Evolutionary conservation across 768 basidiomycete species (phyloP).

Genomic region (Kwoniella dendrophila): DNA sequence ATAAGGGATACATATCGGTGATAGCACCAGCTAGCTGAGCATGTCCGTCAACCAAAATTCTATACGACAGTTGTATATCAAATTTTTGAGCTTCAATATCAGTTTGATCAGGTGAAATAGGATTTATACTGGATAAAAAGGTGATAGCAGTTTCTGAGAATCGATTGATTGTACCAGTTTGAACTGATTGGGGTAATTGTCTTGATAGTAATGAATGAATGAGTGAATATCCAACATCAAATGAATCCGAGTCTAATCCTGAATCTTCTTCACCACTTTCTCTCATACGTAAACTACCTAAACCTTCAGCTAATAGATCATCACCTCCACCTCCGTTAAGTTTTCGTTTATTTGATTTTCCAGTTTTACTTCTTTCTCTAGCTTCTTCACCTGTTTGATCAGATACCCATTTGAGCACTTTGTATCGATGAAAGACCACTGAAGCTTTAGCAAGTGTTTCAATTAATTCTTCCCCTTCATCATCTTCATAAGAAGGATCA

Average conservation of each 20-base stretch:
- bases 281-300: slow-evolving; percentile 27
- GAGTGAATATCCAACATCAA: slow-evolving; percentile 40
- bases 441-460: slow-evolving; percentile 32
- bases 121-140: slow-evolving; percentile 68
- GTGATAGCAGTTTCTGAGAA: slow-evolving; percentile 66
- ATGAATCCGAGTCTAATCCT: slow-evolving; percentile 25
- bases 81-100: slow-evolving; percentile 60
- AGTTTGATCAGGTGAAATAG: slow-evolving; percentile 57
- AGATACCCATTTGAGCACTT: slow-evolving; percentile 34
- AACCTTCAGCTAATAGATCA: slow-evolving; percentile 35
- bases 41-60: slow-evolving; percentile 68
- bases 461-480: slow-evolving; percentile 36
- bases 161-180: slow-evolving; percentile 53
- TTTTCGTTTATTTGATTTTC: slow-evolving; percentile 23
- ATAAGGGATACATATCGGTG: slow-evolving; percentile 75
- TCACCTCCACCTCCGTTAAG: slow-evolving; percentile 22
- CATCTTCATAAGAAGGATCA: slow-evolving; percentile 29
- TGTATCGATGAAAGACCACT: slow-evolving; percentile 38
- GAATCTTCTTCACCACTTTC: slow-evolving; percentile 18
- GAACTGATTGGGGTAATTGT: slow-evolving; percentile 15
- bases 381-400: slow-evolving; percentile 42
- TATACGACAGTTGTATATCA: slow-evolving; percentile 74
- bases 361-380: slow-evolving; percentile 1
- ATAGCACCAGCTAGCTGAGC: slow-evolving; percentile 66
- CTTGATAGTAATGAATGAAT: slow-evolving; percentile 44